A percentile compares a stretch with the other conserved stretches of the same genome.
phyloP scores from a whole-genome alignment of 352 stramenopile species.

The Aphanomyces stellatus region DNA sequence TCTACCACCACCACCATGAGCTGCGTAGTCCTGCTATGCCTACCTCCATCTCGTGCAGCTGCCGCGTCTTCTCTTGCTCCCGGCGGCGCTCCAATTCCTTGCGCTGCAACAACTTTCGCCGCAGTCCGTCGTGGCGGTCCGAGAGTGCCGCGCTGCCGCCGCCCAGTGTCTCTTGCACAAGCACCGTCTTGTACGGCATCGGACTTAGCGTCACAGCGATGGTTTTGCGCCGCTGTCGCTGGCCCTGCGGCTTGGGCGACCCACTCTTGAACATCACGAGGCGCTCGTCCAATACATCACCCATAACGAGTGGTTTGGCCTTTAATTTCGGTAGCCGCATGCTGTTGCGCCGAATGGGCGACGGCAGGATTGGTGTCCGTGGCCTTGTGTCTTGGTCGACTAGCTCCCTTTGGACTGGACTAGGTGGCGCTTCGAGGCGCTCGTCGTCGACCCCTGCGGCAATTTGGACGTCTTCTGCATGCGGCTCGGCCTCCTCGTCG shows the following conservation, averaged over 20 bases:
- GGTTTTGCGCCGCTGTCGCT: slow-evolving; percentile 35
- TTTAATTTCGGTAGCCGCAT: background rate
- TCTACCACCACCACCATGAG: too few species aligned
- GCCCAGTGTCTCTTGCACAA: background rate
- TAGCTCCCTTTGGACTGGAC: background rate
- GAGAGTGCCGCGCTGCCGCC: slow-evolving; percentile 18
- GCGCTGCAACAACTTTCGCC: slow-evolving; percentile 33
- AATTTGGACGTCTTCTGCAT: background rate
- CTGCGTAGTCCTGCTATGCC: background rate
- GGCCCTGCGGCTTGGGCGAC: too few species aligned
- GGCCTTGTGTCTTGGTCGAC: too few species aligned
- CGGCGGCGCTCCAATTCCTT: slow-evolving; percentile 33
- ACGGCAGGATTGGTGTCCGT: background rate
- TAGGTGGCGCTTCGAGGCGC: too few species aligned
- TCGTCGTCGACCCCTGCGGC: background rate
- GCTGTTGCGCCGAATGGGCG: background rate
- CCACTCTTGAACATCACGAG: too few species aligned
- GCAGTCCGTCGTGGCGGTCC: slow-evolving; percentile 37
- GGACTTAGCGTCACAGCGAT: slow-evolving; percentile 35
- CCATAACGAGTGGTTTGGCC: too few species aligned
- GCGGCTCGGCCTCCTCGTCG: too few species aligned
- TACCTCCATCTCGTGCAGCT: slow-evolving; percentile 21
- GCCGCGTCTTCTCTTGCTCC: slow-evolving; percentile 30
- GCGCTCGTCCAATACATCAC: too few species aligned
- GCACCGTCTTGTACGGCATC: slow-evolving; percentile 19